Evolutionary conservation across 768 basidiomycete species (phyloP), one percentile per base, ranked within the genome.

Genomic region (Trametes elegans): DNA sequence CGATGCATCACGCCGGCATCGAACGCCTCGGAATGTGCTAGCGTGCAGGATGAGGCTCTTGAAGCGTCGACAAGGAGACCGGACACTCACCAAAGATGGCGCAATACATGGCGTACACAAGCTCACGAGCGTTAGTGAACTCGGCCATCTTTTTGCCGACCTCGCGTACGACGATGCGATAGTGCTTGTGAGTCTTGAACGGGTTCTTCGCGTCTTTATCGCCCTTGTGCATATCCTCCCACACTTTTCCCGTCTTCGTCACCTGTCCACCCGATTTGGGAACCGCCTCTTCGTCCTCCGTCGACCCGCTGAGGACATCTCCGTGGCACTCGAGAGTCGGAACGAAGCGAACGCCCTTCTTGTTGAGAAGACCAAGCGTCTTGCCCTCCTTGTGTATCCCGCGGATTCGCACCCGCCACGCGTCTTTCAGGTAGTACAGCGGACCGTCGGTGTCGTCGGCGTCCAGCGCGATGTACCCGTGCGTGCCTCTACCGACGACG

Each of bases 381-480:
- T 38, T 53, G 6, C 56, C 48, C 21, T 61, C 60, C 36, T 39
- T 55, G 31, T 42, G 27, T 24, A 49, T 9, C 3, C 26, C 10
- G 5, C 1, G 19, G 23, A 29, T 38, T 6, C 21, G 19, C n/a
- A 42, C 28, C 8, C 55, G 47, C 60, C 60, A 61, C 9, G 42
- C 32, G 38, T 61, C 60, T 52, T 57, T 61, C 18, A 61, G 29
- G 27, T 53, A 61, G 16, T 47, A 53, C n/a, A 61, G 42, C 19
- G 29, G 29, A 4, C 45, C 45, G 31, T 46, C 19, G 45, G 35
- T 32, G 31, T 46, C 11, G 10, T 24, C 11, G 23, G 48, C 36
- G 27, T 57, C 55, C 24, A 45, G 18, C 5, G 60, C 60, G 4
- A 61, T 38, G 23, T 50, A 61, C 10, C 60, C 51, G 7, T 29